Conservation (phyloP, 768 basidiomycete genomes). For the Leccinum longicurvipes region DNA sequence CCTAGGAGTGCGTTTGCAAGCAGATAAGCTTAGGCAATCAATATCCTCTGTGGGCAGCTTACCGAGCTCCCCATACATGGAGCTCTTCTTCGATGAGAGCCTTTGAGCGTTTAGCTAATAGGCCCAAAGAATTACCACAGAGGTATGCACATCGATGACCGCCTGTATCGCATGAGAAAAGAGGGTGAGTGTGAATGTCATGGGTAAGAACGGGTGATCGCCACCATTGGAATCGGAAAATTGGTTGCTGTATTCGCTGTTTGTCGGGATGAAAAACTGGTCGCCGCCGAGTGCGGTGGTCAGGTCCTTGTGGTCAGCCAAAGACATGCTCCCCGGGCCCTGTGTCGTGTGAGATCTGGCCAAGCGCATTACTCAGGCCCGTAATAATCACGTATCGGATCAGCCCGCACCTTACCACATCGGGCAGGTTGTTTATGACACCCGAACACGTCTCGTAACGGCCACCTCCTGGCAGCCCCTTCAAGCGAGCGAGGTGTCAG, state of each 20-base stretch:
- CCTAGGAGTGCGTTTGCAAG: slow-evolving; percentile 38
- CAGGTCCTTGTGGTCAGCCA: slow-evolving; percentile 16
- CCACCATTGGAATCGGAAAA: slow-evolving; percentile 38
- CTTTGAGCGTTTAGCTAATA: slow-evolving; percentile 70
- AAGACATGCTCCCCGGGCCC: slow-evolving; percentile 21
- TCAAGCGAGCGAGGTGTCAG: too few species aligned
- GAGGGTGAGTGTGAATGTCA: slow-evolving; percentile 8
- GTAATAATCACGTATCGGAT: slow-evolving; percentile 15
- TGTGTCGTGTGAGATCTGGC: background rate
- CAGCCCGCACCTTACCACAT: slow-evolving; percentile 15
- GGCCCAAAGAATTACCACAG: slow-evolving; percentile 93
- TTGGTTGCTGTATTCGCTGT: slow-evolving; percentile 45
- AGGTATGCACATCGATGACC: slow-evolving; percentile 73
- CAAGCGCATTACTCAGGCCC: background rate
- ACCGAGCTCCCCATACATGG: slow-evolving; percentile 76
- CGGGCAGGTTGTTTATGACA: background rate
- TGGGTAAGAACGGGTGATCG: slow-evolving; percentile 9
- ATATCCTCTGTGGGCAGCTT: slow-evolving; percentile 23
- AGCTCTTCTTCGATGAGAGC: slow-evolving; percentile 79
- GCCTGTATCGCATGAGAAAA: slow-evolving; percentile 27
- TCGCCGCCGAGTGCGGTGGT: slow-evolving; percentile 39
- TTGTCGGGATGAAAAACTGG: slow-evolving; percentile 58
- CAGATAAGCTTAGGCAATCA: slow-evolving; percentile 3
- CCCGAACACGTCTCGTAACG: background rate
- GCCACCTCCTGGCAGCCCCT: background rate